phyloP scores from a whole-genome alignment of 2,329 filamentous ascomycete species.

The Colletotrichum magnum region DNA sequence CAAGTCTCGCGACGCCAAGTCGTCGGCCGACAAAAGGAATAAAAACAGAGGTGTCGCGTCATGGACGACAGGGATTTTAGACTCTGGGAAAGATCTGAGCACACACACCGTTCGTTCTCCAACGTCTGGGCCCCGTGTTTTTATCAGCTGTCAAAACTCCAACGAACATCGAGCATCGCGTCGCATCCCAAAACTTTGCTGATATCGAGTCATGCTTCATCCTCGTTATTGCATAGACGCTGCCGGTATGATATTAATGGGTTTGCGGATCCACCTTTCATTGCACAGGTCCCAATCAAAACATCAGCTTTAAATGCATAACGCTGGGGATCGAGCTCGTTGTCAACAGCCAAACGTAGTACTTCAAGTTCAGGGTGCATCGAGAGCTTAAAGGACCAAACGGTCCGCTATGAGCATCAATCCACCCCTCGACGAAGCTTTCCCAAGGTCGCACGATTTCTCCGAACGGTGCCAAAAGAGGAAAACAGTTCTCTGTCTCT shows the following conservation, averaged over 20 bases:
- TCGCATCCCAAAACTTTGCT: background rate
- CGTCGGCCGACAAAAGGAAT: conserved; percentile 1
- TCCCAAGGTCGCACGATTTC: background rate
- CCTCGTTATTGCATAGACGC: background rate
- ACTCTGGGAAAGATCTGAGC: conserved; percentile 23
- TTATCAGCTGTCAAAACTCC: background rate
- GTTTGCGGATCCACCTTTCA: background rate
- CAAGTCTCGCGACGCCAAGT: conserved; percentile 15
- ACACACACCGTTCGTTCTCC: background rate
- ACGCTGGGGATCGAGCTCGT: background rate
- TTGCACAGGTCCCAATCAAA: background rate
- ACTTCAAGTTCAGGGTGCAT: too few species aligned
- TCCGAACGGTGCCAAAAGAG: background rate
- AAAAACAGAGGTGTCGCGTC: too few species aligned
- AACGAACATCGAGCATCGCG: background rate
- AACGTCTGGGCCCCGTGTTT: conserved; percentile 8
- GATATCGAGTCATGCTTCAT: background rate
- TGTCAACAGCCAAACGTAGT: background rate
- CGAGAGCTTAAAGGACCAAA: too few species aligned
- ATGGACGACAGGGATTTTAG: background rate
- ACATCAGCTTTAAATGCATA: background rate
- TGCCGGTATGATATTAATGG: too few species aligned
- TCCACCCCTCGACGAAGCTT: background rate
- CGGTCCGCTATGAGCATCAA: too few species aligned
- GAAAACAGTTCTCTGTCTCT: conserved; percentile 1